Percentiles rank a stretch among this genome's conserved stretches.
phyloP scores from a whole-genome alignment of 1,284 basidiomycete genomes.

The Fomitiporia mediterranea region DNA sequence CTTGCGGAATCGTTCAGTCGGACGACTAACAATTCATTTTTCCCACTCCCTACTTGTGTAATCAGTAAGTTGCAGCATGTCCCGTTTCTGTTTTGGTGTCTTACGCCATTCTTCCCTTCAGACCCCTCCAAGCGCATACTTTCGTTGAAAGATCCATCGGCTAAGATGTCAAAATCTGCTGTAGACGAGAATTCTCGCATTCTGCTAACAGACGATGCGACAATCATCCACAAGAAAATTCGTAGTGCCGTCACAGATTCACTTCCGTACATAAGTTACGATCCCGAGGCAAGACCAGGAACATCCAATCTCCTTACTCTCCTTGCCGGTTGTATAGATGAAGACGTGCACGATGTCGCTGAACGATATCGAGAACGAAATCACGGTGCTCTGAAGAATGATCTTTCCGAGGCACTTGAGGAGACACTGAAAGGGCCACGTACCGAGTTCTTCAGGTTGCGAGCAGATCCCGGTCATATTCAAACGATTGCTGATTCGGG shows the following conservation, averaged over 20 bases:
- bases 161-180: constrained; percentile 96
- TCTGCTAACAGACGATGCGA: constrained; percentile 72
- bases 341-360: constrained; percentile 45
- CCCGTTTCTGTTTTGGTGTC: background rate
- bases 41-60: constrained; percentile 70
- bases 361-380: constrained; percentile 50
- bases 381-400: constrained; percentile 68
- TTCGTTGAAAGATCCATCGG: constrained; percentile 78
- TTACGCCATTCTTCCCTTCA: constrained; percentile 29
- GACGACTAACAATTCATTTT: constrained; percentile 49
- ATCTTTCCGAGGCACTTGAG: constrained; percentile 71
- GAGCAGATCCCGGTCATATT: constrained; percentile 59
- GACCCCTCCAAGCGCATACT: constrained; percentile 76
- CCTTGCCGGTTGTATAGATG: constrained; percentile 61
- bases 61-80: constrained; percentile 53
- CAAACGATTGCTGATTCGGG: constrained; percentile 61
- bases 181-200: constrained; percentile 80
- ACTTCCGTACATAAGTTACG: constrained; percentile 66
- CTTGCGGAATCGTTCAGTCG: constrained; percentile 83
- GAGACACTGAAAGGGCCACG: constrained; percentile 68
- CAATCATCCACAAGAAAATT: constrained; percentile 68
- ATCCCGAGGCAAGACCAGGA: constrained; percentile 74
- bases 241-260: constrained; percentile 85
- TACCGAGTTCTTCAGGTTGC: constrained; percentile 61
- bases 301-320: constrained; percentile 82